Percentiles rank a stretch among this genome's conserved stretches.
These are phyloP conservation scores for Vitis vinifera DNA, from an alignment of 164 flowering plant genomes.

Conservation along the genomic window DNA sequence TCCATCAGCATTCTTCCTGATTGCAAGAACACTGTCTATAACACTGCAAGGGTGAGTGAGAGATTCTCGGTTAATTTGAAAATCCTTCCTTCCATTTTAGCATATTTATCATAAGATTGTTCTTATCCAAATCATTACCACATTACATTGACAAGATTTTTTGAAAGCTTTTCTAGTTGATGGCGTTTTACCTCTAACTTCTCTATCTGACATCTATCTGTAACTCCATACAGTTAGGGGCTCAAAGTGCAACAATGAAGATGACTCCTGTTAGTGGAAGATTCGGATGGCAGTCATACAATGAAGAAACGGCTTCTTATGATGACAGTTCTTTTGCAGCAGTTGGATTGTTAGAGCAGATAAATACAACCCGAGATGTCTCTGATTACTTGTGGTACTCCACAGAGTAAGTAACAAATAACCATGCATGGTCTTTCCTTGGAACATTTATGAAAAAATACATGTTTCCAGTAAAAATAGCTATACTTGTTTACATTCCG, in stretches of 20 bases:
- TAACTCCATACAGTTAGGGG: slow-evolving; percentile 45
- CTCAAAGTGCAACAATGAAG: slow-evolving; percentile 66
- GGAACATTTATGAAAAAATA: not conserved
- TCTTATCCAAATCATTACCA: not conserved
- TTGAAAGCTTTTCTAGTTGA: not conserved
- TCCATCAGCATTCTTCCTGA: slow-evolving; percentile 83
- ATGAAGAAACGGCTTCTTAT: slow-evolving; percentile 51
- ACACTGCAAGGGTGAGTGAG: slow-evolving; percentile 73
- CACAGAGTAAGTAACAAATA: slow-evolving; percentile 46
- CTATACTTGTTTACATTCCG: not conserved
- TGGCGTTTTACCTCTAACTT: not conserved
- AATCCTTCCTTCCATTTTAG: not conserved
- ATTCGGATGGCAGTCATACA: slow-evolving; percentile 67
- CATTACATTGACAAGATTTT: not conserved
- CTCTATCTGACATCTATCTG: not conserved
- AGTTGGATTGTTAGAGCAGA: slow-evolving; percentile 64
- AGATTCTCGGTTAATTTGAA: not conserved
- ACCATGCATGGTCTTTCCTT: not conserved
- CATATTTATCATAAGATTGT: not conserved
- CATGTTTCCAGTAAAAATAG: too few species aligned
- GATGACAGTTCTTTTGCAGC: slow-evolving; percentile 45
- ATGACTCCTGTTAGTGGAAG: slow-evolving; percentile 56
- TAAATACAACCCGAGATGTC: slow-evolving; percentile 61
- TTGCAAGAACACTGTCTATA: slow-evolving; percentile 72
- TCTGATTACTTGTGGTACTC: slow-evolving; percentile 67